These are phyloP conservation scores for Podochytrium sp. DNA, from an alignment of 192 early-diverging fungal genomes.

Conservation along the genomic window DNA sequence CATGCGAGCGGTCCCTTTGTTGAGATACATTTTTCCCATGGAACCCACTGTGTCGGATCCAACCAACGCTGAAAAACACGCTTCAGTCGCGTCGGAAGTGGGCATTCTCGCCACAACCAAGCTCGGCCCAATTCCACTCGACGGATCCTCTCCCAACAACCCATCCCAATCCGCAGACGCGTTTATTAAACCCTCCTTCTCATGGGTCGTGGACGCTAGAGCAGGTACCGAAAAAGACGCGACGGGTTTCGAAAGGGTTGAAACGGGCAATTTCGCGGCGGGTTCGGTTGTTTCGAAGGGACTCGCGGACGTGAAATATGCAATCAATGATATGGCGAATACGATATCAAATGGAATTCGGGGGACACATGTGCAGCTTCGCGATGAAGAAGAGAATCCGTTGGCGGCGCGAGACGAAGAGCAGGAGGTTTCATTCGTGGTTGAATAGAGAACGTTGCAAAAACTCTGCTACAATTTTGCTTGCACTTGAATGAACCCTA, in stretches of 20 bases:
- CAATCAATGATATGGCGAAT: background rate
- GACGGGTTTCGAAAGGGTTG: background rate
- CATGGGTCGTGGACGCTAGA: background rate
- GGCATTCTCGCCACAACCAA: too few relatives aligned
- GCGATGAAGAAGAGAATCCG: slow-evolving; percentile 12
- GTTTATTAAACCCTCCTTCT: background rate
- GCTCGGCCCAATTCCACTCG: too few relatives aligned
- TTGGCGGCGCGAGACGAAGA: background rate
- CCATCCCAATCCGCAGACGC: background rate
- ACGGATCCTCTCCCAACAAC: background rate
- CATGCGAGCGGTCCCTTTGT: background rate
- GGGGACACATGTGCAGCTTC: slow-evolving; percentile 11
- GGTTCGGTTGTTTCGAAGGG: slow-evolving; percentile 11
- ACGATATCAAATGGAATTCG: slow-evolving; percentile 10
- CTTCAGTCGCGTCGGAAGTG: too few relatives aligned
- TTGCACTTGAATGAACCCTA: too few relatives aligned
- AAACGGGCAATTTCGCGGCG: background rate
- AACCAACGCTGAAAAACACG: background rate
- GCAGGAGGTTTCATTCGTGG: background rate
- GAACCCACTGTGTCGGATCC: background rate
- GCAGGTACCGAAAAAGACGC: background rate
- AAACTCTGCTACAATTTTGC: too few relatives aligned
- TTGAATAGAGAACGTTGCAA: background rate
- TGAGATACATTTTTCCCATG: background rate
- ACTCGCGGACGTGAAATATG: background rate